Percentiles rank a stretch among this genome's conserved stretches.
Evolutionary conservation across 208 protist species (phyloP).

Genomic region (Leishmania tarentolae): DNA sequence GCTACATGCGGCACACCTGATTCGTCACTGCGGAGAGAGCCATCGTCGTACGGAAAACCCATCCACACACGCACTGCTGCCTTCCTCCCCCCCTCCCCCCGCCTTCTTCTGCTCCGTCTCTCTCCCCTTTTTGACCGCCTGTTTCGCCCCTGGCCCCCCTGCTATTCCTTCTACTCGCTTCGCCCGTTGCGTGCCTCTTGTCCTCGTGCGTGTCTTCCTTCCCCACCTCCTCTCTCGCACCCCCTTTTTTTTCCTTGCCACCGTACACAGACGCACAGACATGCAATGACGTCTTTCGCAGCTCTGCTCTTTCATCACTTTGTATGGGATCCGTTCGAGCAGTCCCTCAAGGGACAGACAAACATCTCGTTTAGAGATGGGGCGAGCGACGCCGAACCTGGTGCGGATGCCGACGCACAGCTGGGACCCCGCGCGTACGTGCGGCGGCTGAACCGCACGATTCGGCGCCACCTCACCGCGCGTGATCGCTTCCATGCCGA

Average conservation of each 20-base stretch:
- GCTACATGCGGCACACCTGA: neutral
- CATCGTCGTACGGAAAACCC: neutral
- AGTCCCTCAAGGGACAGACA: conserved; percentile 3
- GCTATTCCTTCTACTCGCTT: neutral
- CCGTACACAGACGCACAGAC: neutral
- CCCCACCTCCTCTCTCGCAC: neutral
- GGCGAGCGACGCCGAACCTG: conserved; percentile 53
- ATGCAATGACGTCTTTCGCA: conserved; percentile 56
- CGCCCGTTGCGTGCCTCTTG: neutral
- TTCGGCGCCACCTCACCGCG: conserved; percentile 36
- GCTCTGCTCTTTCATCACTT: conserved; percentile 47
- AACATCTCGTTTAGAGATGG: conserved; percentile 37
- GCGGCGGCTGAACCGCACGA: conserved; percentile 48
- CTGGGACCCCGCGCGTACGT: conserved; percentile 49
- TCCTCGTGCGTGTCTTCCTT: neutral
- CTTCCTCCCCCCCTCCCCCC: neutral
- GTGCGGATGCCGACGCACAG: conserved; percentile 59
- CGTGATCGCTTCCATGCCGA: conserved; percentile 68
- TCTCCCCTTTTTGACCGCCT: neutral
- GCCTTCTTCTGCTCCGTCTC: neutral
- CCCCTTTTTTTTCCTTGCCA: neutral
- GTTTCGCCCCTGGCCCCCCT: neutral
- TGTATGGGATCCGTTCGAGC: conserved; percentile 27
- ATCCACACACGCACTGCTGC: conserved; percentile 8
- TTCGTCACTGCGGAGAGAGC: neutral